Conservation (phyloP, 176 grass and related monocot genomes). For the Pontederia paniculata region DNA sequence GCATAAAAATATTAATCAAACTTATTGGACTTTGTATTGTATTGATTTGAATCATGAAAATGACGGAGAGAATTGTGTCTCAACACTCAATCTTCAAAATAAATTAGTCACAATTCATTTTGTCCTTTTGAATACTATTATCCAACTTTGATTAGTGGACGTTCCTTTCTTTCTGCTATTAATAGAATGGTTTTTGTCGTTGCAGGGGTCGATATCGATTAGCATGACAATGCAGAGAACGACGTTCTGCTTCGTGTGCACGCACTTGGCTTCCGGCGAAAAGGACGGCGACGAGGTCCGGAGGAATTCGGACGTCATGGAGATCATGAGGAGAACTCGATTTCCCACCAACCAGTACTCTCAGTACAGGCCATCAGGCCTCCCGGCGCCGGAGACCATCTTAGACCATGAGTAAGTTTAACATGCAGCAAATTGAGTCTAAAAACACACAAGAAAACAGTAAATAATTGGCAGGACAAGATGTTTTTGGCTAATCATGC, state of each 20-base stretch:
- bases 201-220: constrained; percentile 75
- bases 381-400: constrained; percentile 36
- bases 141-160: not conserved
- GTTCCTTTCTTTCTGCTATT: too few species aligned
- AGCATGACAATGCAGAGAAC: constrained; percentile 51
- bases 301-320: constrained; percentile 50
- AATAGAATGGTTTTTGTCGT: too few species aligned
- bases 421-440: not conserved
- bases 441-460: not conserved
- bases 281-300: constrained; percentile 80
- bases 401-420: constrained; percentile 63
- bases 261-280: constrained; percentile 80
- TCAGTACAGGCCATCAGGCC: not conserved
- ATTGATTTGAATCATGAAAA: too few species aligned
- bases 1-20: too few species aligned
- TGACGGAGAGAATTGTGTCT: too few species aligned
- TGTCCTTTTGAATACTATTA: too few species aligned
- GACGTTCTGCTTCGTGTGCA: constrained; percentile 84
- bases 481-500: not conserved
- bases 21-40: too few species aligned
- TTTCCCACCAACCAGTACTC: constrained; percentile 16
- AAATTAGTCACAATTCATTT: too few species aligned
- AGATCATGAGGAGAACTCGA: constrained; percentile 59
- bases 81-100: too few species aligned
- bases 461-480: not conserved